A percentile compares a stretch with the other conserved stretches of the same genome.
Evolutionary conservation across 2,329 filamentous ascomycete genomes (phyloP).

Genomic region (Alternaria arbusti): DNA sequence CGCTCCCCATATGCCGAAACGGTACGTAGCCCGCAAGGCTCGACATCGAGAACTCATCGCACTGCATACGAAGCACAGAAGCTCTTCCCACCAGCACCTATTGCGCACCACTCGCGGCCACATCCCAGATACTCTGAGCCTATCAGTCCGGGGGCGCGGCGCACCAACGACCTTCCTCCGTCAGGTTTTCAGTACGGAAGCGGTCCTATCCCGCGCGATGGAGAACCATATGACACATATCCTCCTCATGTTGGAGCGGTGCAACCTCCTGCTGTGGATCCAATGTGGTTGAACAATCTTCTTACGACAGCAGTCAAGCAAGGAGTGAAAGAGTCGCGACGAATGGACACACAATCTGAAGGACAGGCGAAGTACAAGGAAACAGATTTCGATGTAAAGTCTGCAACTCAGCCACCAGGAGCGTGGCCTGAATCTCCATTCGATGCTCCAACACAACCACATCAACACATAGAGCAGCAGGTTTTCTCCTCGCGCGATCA

Average conservation of each 20-base stretch:
- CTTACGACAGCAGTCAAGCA: slow-evolving; percentile 29
- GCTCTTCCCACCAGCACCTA: neutral
- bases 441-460: neutral
- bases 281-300: slow-evolving; percentile 22
- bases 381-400: neutral
- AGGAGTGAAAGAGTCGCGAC: slow-evolving; percentile 26
- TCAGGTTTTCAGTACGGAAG: slow-evolving; percentile 34
- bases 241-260: neutral
- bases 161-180: slow-evolving; percentile 7
- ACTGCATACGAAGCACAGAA: neutral
- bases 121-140: slow-evolving; percentile 14
- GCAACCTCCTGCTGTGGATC: slow-evolving; percentile 13
- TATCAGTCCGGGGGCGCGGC: slow-evolving; percentile 14
- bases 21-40: slow-evolving; percentile 6
- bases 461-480: neutral
- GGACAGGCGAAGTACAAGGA: neutral
- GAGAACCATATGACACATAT: neutral
- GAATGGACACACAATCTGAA: neutral
- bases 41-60: slow-evolving; percentile 4
- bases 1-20: slow-evolving; percentile 24
- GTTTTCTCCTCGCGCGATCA: neutral
- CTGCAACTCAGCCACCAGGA: slow-evolving; percentile 26
- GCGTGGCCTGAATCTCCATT: slow-evolving; percentile 33
- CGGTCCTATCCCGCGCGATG: slow-evolving; percentile 29
- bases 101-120: neutral